Conservation (phyloP, 495 filamentous ascomycete genomes). For the Lentithecium fluviatile region DNA sequence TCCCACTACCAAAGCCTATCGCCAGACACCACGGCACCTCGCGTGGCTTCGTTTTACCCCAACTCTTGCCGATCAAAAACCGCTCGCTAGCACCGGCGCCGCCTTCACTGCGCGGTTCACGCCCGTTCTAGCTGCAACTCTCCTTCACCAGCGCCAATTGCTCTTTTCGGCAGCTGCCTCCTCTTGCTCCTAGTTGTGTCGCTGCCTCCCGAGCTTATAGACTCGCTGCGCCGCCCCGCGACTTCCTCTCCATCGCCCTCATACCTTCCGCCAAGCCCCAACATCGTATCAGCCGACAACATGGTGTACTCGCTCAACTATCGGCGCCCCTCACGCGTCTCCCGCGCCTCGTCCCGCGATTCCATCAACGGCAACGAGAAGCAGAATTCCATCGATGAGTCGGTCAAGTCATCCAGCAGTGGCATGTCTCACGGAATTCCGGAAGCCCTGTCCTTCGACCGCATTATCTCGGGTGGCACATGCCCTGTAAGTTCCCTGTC, state of each 20-base stretch:
- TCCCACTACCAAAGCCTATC: too few species aligned
- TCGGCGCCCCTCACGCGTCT: slow-evolving; percentile 47
- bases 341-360: slow-evolving; percentile 27
- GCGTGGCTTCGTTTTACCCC: too few species aligned
- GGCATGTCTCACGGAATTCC: slow-evolving; percentile 58
- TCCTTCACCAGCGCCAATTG: too few species aligned
- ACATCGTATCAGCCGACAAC: slow-evolving; percentile 11
- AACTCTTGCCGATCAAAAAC: too few species aligned
- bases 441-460: slow-evolving; percentile 66
- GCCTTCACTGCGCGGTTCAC: too few species aligned
- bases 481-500: slow-evolving; percentile 63
- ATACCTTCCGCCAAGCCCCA: not conserved
- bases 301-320: slow-evolving; percentile 56
- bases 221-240: too few species aligned
- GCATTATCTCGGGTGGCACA: slow-evolving; percentile 67
- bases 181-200: not conserved
- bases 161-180: too few species aligned
- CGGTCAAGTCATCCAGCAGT: slow-evolving; percentile 42
- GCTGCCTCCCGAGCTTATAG: not conserved
- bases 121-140: too few species aligned
- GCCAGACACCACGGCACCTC: too few species aligned
- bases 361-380: slow-evolving; percentile 41
- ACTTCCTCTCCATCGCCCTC: not conserved
- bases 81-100: too few species aligned
- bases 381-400: slow-evolving; percentile 43